phyloP scores from a whole-genome alignment of 2,329 filamentous ascomycete genomes.

The Magnaporthiopsis incrustans region DNA sequence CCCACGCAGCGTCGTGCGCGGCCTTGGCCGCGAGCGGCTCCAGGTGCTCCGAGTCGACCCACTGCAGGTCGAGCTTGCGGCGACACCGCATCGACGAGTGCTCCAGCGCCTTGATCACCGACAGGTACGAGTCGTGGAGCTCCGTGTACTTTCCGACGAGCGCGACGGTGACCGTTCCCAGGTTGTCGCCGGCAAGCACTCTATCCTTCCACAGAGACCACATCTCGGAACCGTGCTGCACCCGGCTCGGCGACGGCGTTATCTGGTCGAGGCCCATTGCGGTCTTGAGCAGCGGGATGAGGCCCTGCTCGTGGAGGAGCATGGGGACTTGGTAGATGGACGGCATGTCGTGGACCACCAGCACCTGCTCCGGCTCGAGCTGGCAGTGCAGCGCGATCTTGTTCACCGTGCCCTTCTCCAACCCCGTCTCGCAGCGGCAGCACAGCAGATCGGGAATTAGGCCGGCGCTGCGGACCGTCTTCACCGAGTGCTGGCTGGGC shows the following conservation, averaged over 20 bases:
- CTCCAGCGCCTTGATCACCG: conserved; percentile 73
- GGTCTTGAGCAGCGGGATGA: conserved; percentile 58
- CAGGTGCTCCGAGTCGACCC: conserved; percentile 79
- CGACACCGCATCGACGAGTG: conserved; percentile 83
- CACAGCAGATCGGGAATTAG: conserved; percentile 59
- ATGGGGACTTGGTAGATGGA: conserved; percentile 93
- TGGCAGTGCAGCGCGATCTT: conserved; percentile 91
- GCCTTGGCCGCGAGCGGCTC: conserved; percentile 58
- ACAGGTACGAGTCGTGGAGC: conserved; percentile 76
- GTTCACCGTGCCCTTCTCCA: conserved; percentile 65
- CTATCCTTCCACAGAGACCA: conserved; percentile 74
- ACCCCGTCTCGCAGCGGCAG: conserved; percentile 74
- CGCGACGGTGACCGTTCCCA: conserved; percentile 69
- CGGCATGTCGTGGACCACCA: conserved; percentile 82
- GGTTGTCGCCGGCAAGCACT: conserved; percentile 47
- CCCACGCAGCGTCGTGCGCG: conserved; percentile 80
- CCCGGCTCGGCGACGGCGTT: conserved; percentile 41
- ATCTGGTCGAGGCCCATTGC: conserved; percentile 58
- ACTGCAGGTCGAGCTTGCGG: conserved; percentile 70
- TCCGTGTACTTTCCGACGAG: conserved; percentile 89
- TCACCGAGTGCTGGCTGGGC: conserved; percentile 87
- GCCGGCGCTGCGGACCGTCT: conserved; percentile 73
- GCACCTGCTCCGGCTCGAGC: conserved; percentile 74
- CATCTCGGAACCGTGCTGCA: conserved; percentile 56
- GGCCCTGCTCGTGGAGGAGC: conserved; percentile 75